Evolutionary conservation across 495 filamentous ascomycete genomes (phyloP).

Genomic region (Immersiella caudata): DNA sequence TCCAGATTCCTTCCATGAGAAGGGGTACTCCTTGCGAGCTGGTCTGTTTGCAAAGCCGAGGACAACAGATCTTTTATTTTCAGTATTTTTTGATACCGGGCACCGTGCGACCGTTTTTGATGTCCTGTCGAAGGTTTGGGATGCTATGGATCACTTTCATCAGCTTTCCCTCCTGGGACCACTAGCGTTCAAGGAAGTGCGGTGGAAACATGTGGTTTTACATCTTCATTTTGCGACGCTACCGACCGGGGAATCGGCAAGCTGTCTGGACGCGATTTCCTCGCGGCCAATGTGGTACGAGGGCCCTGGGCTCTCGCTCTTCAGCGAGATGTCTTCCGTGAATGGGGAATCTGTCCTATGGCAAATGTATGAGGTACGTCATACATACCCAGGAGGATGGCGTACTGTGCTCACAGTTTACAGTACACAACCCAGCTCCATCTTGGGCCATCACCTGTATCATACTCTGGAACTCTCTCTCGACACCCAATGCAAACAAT

Average conservation of each 20-base stretch:
- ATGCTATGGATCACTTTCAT: neutral
- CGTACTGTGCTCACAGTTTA: neutral
- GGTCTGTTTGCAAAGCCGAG: neutral
- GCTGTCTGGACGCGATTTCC: neutral
- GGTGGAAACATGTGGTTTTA: slow-evolving; percentile 6
- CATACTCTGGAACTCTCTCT: too few relatives aligned
- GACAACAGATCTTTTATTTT: slow-evolving; percentile 3
- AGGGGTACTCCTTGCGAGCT: slow-evolving; percentile 2
- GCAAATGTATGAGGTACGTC: slow-evolving; percentile 9
- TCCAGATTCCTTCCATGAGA: neutral
- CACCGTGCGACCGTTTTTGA: neutral
- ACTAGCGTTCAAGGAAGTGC: neutral
- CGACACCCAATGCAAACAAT: slow-evolving; percentile 12
- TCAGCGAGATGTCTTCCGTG: neutral
- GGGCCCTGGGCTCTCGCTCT: neutral
- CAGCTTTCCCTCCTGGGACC: neutral
- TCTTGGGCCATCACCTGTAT: neutral
- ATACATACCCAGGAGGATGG: neutral
- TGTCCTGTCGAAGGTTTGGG: neutral
- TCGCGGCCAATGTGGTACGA: neutral
- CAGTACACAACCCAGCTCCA: slow-evolving; percentile 11
- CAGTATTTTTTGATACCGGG: neutral
- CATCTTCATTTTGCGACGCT: slow-evolving; percentile 1
- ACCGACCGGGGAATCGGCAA: neutral
- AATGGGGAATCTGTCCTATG: slow-evolving; percentile 7